Percentiles rank a stretch among this genome's conserved stretches.
Evolutionary conservation across 495 filamentous ascomycete species (phyloP).

Genomic region (Lichina pygmaea): DNA sequence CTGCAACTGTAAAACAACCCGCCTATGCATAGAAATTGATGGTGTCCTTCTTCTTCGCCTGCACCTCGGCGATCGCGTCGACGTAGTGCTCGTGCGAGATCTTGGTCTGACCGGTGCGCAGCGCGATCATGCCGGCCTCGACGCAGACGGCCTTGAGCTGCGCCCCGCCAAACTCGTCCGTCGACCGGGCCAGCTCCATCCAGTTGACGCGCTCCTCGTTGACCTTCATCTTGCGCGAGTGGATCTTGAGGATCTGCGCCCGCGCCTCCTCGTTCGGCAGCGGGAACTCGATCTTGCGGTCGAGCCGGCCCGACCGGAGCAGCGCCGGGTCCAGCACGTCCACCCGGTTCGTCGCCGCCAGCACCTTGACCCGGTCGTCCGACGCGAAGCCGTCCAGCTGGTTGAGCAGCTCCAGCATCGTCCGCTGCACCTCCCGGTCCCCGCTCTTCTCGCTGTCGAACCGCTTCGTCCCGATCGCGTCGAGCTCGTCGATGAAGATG

Average conservation of each 20-base stretch:
- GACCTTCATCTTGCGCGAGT: constrained; percentile 95
- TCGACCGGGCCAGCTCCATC: constrained; percentile 81
- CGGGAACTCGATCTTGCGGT: constrained; percentile 98
- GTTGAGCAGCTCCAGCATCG: constrained; percentile 97
- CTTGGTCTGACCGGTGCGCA: constrained; percentile 76
- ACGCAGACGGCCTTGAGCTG: constrained; percentile 97
- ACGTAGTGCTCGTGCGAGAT: constrained; percentile 97
- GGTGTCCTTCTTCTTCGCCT: constrained; percentile 91
- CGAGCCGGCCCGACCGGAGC: constrained; percentile 77
- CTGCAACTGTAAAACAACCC: too few relatives aligned
- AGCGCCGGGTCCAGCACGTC: constrained; percentile 92
- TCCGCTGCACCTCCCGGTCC: constrained; percentile 93
- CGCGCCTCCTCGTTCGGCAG: constrained; percentile 97
- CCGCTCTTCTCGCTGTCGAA: constrained; percentile 98
- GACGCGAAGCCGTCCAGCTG: constrained; percentile 96
- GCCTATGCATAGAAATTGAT: constrained; percentile 24
- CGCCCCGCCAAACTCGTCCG: constrained; percentile 97
- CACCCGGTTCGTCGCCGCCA: constrained; percentile 92
- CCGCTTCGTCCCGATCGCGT: constrained; percentile 91
- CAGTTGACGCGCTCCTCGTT: constrained; percentile 72
- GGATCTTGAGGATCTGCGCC: constrained; percentile 90
- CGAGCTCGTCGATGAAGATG: constrained; percentile 98
- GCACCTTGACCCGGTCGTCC: constrained; percentile 97
- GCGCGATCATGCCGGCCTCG: constrained; percentile 96
- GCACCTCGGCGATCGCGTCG: constrained; percentile 90